These are phyloP conservation scores for Eucalyptus dawsonii DNA, from an alignment of 345 rosid species.

Conservation along the genomic window DNA sequence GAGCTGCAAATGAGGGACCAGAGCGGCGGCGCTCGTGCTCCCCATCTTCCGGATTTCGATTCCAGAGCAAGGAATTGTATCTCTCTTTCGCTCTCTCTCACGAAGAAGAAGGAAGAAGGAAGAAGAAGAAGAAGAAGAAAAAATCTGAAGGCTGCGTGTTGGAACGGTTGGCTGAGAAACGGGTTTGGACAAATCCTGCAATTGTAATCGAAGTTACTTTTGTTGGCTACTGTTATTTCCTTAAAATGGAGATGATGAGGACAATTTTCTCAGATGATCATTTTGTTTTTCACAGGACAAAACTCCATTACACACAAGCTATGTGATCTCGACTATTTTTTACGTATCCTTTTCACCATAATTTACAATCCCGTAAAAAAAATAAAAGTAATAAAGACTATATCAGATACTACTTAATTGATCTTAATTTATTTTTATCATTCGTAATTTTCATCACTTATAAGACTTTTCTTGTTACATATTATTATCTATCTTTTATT, in stretches of 20 bases:
- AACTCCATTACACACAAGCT: neutral
- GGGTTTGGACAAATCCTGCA: neutral
- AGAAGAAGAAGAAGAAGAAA: neutral
- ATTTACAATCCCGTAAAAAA: fast-evolving
- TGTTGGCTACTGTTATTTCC: neutral
- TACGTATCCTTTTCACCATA: neutral
- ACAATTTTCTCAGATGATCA: neutral
- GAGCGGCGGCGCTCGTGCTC: conserved; percentile 49
- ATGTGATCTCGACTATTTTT: neutral
- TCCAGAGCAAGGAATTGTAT: neutral
- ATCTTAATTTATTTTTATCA: neutral
- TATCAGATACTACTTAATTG: neutral
- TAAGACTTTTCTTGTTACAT: neutral
- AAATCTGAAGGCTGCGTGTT: neutral
- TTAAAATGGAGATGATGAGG: neutral
- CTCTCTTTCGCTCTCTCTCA: neutral
- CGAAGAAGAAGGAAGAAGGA: neutral
- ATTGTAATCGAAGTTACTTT: neutral
- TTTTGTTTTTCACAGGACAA: neutral
- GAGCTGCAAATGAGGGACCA: conserved; percentile 44
- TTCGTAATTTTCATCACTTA: neutral
- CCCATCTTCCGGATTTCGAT: conserved; percentile 16
- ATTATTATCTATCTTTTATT: fast-evolving
- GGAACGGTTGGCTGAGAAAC: neutral
- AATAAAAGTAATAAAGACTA: neutral